Percentiles rank a stretch among this genome's conserved stretches.
phyloP scores from a whole-genome alignment of 495 filamentous ascomycete species.

The Xylaria longipes region DNA sequence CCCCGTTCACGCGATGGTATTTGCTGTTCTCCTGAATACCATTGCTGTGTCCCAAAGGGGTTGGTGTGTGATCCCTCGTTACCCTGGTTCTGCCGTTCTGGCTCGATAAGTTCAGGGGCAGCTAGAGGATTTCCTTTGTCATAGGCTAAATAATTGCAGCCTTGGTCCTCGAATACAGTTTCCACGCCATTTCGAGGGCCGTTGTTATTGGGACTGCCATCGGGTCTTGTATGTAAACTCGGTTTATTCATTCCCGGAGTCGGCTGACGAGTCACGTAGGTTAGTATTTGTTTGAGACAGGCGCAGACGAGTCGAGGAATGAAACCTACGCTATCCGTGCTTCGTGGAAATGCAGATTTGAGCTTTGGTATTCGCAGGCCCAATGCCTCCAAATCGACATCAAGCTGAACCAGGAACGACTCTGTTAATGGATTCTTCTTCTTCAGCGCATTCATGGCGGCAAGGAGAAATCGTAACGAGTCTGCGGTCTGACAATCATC shows the following conservation, averaged over 20 bases:
- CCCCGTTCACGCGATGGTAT: slow-evolving; percentile 44
- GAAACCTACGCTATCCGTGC: slow-evolving; percentile 55
- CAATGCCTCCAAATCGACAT: slow-evolving; percentile 83
- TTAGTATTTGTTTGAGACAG: slow-evolving; percentile 15
- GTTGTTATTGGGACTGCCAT: slow-evolving; percentile 3
- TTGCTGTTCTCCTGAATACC: slow-evolving; percentile 44
- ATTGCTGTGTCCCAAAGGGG: slow-evolving; percentile 34
- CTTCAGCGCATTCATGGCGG: slow-evolving; percentile 88
- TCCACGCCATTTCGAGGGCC: slow-evolving; percentile 4
- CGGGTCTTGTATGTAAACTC: not conserved
- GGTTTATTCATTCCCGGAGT: not conserved
- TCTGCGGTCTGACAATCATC: slow-evolving; percentile 82
- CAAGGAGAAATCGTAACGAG: slow-evolving; percentile 86
- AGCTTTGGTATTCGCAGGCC: slow-evolving; percentile 60
- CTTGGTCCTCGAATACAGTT: slow-evolving; percentile 19
- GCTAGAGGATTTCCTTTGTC: slow-evolving; percentile 16
- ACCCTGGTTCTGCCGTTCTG: slow-evolving; percentile 27
- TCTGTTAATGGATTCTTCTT: slow-evolving; percentile 89
- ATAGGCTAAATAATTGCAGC: slow-evolving; percentile 30
- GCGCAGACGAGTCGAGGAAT: not conserved
- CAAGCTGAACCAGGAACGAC: slow-evolving; percentile 92
- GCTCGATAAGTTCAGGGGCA: slow-evolving; percentile 14
- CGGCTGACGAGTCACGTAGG: not conserved
- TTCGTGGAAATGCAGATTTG: slow-evolving; percentile 56
- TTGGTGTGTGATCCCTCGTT: slow-evolving; percentile 9